phyloP scores from a whole-genome alignment of 306 rosid species.

The Arachis hypogaea region DNA sequence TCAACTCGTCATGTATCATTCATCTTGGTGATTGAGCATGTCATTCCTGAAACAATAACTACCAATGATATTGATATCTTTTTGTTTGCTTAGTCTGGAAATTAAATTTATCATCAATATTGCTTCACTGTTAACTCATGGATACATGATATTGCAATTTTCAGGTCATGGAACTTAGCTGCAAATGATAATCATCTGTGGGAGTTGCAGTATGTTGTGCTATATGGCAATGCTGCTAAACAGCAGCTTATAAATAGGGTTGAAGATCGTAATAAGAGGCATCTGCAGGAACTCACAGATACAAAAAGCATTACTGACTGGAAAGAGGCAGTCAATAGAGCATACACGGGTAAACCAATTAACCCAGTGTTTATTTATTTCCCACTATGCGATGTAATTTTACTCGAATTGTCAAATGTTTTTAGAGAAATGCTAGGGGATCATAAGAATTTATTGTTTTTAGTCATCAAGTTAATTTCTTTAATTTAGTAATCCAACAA shows the following conservation, averaged over 20 bases:
- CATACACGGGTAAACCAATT: constrained; percentile 61
- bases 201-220: constrained; percentile 58
- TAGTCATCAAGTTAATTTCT: too few relatives aligned
- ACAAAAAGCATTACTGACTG: constrained; percentile 48
- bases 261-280: constrained; percentile 35
- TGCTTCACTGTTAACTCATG: constrained; percentile 24
- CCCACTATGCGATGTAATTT: constrained; percentile 6
- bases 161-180: constrained; percentile 85
- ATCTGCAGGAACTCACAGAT: constrained; percentile 33
- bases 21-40: constrained; percentile 10
- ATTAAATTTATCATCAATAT: constrained; percentile 22
- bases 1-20: constrained; percentile 15
- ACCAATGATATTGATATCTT: neutral
- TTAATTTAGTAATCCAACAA: too few relatives aligned
- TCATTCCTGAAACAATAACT: neutral
- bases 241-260: constrained; percentile 29
- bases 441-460: too few relatives aligned
- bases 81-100: constrained; percentile 12
- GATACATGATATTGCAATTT: constrained; percentile 44
- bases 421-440: too few relatives aligned
- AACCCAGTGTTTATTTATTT: constrained; percentile 31
- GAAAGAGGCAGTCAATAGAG: constrained; percentile 67
- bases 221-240: constrained; percentile 49
- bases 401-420: constrained; percentile 8
- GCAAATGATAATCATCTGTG: constrained; percentile 74